Percentiles rank a stretch among this genome's conserved stretches.
phyloP scores from a whole-genome alignment of 1,284 basidiomycete species.

The Melampsora allii-populina region DNA sequence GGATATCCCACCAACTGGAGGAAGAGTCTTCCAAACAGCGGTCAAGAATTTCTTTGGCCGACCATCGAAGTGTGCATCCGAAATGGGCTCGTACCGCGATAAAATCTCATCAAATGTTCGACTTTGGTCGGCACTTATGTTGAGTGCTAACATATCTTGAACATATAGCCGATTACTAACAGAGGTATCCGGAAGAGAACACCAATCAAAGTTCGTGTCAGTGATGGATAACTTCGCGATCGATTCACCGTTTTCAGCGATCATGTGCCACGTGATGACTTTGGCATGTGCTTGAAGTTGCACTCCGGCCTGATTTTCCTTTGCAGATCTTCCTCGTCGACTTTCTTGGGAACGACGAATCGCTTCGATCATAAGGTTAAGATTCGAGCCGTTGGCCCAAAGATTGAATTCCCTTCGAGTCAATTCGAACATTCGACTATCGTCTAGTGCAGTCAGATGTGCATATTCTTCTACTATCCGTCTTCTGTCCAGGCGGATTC shows the following conservation, averaged over 20 bases:
- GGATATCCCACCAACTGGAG: constrained; percentile 88
- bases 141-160: constrained; percentile 74
- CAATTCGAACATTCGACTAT: constrained; percentile 60
- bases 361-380: constrained; percentile 83
- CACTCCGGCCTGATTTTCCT: constrained; percentile 64
- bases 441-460: constrained; percentile 54
- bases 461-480: constrained; percentile 41
- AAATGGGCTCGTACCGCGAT: constrained; percentile 58
- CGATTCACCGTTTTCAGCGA: constrained; percentile 69
- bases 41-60: constrained; percentile 56
- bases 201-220: constrained; percentile 75
- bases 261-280: constrained; percentile 92
- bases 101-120: constrained; percentile 76
- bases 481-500: constrained; percentile 29
- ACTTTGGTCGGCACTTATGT: constrained; percentile 75
- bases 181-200: constrained; percentile 83
- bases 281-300: constrained; percentile 76
- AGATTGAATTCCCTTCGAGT: constrained; percentile 70
- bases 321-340: constrained; percentile 60
- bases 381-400: constrained; percentile 70
- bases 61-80: neutral
- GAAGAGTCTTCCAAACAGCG: constrained; percentile 73
- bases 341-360: constrained; percentile 73
- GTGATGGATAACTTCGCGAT: constrained; percentile 82
- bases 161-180: constrained; percentile 74